phyloP scores from a whole-genome alignment of 345 rosid species.

The Rhodomyrtus tomentosa region DNA sequence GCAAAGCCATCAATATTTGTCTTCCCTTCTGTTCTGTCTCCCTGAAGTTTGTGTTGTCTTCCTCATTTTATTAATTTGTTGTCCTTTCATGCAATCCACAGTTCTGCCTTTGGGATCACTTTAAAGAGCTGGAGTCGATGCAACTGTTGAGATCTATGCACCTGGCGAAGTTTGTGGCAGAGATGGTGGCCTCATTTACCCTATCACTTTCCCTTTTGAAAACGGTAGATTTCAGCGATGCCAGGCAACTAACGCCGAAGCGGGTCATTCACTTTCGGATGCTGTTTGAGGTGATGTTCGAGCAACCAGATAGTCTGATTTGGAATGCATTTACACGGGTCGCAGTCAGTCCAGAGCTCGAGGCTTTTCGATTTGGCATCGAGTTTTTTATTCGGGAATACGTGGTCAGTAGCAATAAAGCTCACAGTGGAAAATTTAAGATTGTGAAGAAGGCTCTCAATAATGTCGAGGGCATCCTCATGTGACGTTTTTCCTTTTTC shows the following conservation, averaged over 20 bases:
- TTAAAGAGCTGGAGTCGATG: constrained; percentile 69
- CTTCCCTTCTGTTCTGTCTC: background rate
- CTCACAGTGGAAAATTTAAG: constrained; percentile 33
- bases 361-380: constrained; percentile 52
- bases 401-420: constrained; percentile 39
- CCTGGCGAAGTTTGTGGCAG: constrained; percentile 74
- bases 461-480: constrained; percentile 49
- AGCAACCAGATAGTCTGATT: constrained; percentile 44
- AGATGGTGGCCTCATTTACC: constrained; percentile 59
- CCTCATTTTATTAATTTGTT: background rate
- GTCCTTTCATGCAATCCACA: constrained; percentile 13
- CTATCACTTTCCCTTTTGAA: constrained; percentile 72
- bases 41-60: background rate
- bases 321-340: constrained; percentile 77
- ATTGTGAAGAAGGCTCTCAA: constrained; percentile 70
- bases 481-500: constrained; percentile 20
- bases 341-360: constrained; percentile 58
- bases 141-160: constrained; percentile 72
- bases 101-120: constrained; percentile 90
- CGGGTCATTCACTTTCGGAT: constrained; percentile 76
- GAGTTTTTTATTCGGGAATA: constrained; percentile 63
- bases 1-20: background rate
- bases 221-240: constrained; percentile 46
- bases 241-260: constrained; percentile 41
- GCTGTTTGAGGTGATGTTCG: constrained; percentile 65